Evolutionary conservation across 352 stramenopile species (phyloP), one percentile per base, ranked within the genome.

Genomic region (Phytophthora pini): DNA sequence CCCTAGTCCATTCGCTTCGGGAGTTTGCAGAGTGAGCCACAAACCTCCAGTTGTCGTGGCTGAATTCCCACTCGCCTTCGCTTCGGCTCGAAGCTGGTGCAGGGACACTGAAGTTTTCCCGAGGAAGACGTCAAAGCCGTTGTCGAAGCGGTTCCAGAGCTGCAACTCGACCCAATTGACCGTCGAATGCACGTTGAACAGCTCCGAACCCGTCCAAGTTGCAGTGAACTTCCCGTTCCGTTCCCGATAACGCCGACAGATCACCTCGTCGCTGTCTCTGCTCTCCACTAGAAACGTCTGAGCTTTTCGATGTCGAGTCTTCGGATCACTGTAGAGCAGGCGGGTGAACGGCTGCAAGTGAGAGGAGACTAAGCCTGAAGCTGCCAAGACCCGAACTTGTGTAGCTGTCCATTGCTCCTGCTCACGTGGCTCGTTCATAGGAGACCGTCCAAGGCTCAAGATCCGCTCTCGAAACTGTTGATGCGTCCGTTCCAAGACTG

Each of bases 81-180:
- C 22, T n/a, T 54, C 34, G 34, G 66, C 49, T 5, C 61, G 63
- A 24, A 82, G 67, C 13, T 77, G 61, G 4, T 72, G 65, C 26
- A 88, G 15, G 0, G 70, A 77, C 8, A 89, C 44, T 1, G 60
- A 82, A 9, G 68, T 31, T 50, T 72, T 68, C 0, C 77, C 81
- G 0, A 92, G 67, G 34, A 88, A 87, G 4, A 89, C 76, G 20
- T 84, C 74, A 44, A 89, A 75, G 12, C 78, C 80, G 10, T 64
- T 82, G 17, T 68, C 56, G 47, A 90, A 89, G 4, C 61, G 70
- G 57, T 90, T 90, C 84, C 84, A 92, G 13, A 89, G 48, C 56
- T 92, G 78, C 3, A 90, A 41, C 39, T 90, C 76, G 50, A 90
- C 53, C 56, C 53, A 82, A 11, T 86, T 53, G 7, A 81, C 62